These are phyloP conservation scores for Amphirosellinia nigrospora DNA, from an alignment of 495 filamentous ascomycete species.

Conservation along the genomic window DNA sequence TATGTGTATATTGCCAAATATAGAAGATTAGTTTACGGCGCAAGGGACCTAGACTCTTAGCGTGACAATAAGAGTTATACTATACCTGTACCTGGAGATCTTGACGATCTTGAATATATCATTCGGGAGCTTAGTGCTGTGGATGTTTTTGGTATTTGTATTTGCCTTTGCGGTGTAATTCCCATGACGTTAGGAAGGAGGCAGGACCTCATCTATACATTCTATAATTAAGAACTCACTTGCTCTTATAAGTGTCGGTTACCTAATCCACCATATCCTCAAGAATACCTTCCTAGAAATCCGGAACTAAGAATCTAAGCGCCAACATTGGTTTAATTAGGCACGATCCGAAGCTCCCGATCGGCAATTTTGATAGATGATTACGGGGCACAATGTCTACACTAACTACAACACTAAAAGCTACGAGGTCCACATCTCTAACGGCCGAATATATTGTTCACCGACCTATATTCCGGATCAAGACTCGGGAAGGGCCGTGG, in stretches of 20 bases:
- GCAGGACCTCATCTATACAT: background rate
- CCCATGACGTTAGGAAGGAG: background rate
- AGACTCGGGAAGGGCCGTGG: background rate
- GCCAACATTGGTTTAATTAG: background rate
- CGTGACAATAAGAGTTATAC: too few relatives aligned
- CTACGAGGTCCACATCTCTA: background rate
- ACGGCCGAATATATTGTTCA: background rate
- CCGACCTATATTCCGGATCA: background rate
- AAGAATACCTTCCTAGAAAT: background rate
- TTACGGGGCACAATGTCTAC: background rate
- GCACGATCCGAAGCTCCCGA: background rate
- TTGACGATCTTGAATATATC: too few relatives aligned
- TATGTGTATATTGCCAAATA: too few relatives aligned
- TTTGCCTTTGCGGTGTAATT: background rate
- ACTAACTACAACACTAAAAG: background rate
- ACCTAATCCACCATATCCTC: too few relatives aligned
- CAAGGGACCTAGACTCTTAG: too few relatives aligned
- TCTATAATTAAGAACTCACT: background rate
- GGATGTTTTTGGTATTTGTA: background rate
- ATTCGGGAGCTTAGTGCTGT: background rate
- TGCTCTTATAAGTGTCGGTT: background rate
- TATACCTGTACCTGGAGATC: background rate
- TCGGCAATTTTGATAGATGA: background rate
- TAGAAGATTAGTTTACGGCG: too few relatives aligned
- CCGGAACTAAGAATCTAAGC: too few relatives aligned